phyloP scores from a whole-genome alignment of 208 protist genomes.

The Trypanosoma cruzi region DNA sequence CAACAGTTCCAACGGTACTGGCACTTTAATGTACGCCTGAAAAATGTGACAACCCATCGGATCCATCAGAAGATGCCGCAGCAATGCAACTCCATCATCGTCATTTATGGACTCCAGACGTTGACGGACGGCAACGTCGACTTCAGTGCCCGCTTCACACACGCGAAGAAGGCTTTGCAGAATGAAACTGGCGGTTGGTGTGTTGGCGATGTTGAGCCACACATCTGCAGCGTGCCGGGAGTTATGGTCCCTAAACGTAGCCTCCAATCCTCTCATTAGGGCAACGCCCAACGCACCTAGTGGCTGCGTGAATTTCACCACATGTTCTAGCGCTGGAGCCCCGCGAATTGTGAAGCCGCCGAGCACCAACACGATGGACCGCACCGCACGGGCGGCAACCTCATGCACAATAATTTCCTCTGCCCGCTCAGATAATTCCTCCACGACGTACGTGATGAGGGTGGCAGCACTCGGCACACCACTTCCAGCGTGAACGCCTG shows the following conservation, averaged over 20 bases:
- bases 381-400: conserved; percentile 70
- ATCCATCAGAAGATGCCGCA: conserved; percentile 68
- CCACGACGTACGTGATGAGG: conserved; percentile 57
- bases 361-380: conserved; percentile 80
- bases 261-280: conserved; percentile 56
- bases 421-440: conserved; percentile 71
- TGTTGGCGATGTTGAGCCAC: conserved; percentile 74
- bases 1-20: conserved; percentile 40
- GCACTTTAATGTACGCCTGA: conserved; percentile 80
- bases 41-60: conserved; percentile 78
- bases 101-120: conserved; percentile 51
- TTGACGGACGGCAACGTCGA: conserved; percentile 53
- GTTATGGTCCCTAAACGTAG: conserved; percentile 52
- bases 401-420: conserved; percentile 77
- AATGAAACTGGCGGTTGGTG: conserved; percentile 75
- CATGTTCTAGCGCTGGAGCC: conserved; percentile 46
- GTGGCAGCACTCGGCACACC: conserved; percentile 82
- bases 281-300: conserved; percentile 49
- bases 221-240: conserved; percentile 35
- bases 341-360: conserved; percentile 72
- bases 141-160: conserved; percentile 42
- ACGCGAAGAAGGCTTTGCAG: conserved; percentile 85
- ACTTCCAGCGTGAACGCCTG: conserved; percentile 62
- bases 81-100: conserved; percentile 38
- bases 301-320: conserved; percentile 42